phyloP scores from a whole-genome alignment of 371 early-diverging fungal genomes.

The Circinella umbellata region DNA sequence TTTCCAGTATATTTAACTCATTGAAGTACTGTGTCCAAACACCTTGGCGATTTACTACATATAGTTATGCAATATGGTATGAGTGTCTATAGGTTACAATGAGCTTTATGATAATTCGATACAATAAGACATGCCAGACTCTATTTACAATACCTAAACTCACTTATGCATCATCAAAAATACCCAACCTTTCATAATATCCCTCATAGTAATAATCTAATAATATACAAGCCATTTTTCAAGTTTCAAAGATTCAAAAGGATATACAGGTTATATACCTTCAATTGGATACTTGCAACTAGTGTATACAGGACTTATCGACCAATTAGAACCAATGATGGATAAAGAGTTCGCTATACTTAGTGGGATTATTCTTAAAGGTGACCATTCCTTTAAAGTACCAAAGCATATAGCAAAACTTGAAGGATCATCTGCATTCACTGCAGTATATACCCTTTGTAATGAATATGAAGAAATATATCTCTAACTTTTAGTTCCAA shows the following conservation, averaged over 20 bases:
- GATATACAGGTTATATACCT: constrained; percentile 9
- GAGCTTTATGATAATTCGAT: no score
- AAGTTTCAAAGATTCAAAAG: constrained; percentile 9
- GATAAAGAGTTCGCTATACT: not conserved
- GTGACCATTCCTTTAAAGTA: constrained; percentile 1
- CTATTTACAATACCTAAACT: no score
- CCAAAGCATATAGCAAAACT: no score
- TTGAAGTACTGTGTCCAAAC: constrained; percentile 23
- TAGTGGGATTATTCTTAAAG: not conserved
- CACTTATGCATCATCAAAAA: not conserved
- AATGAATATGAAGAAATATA: no score
- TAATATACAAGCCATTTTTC: not conserved
- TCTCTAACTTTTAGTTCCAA: no score
- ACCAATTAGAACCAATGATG: constrained; percentile 1
- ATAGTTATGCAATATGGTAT: constrained; percentile 17
- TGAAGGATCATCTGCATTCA: no score
- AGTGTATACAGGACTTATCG: not conserved
- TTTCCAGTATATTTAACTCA: constrained; percentile 29
- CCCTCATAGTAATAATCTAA: not conserved
- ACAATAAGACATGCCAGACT: no score
- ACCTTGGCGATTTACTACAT: constrained; percentile 17
- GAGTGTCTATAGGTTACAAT: no score
- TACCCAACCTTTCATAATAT: not conserved
- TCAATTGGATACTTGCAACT: constrained; percentile 10
- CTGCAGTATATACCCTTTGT: no score